A percentile compares a stretch with the other conserved stretches of the same genome.
Evolutionary conservation across 2,329 filamentous ascomycete genomes (phyloP).

Genomic region (Fusarium luffae): DNA sequence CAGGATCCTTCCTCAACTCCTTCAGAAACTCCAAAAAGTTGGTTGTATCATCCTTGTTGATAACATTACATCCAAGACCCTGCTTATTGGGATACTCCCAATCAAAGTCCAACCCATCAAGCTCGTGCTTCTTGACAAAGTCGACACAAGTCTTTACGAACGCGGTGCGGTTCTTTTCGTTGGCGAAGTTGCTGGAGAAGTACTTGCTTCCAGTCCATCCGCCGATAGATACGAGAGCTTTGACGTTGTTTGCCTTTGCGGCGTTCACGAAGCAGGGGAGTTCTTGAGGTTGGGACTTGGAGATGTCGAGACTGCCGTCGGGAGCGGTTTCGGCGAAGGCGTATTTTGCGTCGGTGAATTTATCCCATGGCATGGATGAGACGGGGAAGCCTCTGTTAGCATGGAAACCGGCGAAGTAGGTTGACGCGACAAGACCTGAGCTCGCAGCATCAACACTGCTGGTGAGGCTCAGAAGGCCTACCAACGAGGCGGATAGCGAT

Average conservation of each 20-base stretch:
- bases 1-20: conserved; percentile 29
- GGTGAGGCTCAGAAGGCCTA: conserved; percentile 25
- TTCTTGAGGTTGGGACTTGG: conserved; percentile 17
- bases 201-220: conserved; percentile 36
- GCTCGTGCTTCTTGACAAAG: conserved; percentile 25
- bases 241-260: conserved; percentile 35
- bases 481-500: conserved; percentile 19
- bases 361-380: conserved; percentile 33
- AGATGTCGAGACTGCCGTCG: conserved; percentile 31
- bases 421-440: conserved; percentile 30
- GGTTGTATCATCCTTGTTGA: conserved; percentile 34
- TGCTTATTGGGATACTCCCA: conserved; percentile 42
- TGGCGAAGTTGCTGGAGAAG: conserved; percentile 30
- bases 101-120: conserved; percentile 39
- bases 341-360: conserved; percentile 40
- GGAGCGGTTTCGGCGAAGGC: conserved; percentile 36
- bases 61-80: conserved; percentile 39
- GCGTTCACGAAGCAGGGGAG: conserved; percentile 25
- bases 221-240: conserved; percentile 33
- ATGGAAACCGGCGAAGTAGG: conserved; percentile 41
- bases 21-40: conserved; percentile 37
- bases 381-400: conserved; percentile 34
- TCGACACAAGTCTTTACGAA: conserved; percentile 25
- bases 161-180: conserved; percentile 34
- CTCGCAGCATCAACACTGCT: neutral